Conservation (phyloP, 208 protist genomes). For the Balamuthia mandrillaris region DNA sequence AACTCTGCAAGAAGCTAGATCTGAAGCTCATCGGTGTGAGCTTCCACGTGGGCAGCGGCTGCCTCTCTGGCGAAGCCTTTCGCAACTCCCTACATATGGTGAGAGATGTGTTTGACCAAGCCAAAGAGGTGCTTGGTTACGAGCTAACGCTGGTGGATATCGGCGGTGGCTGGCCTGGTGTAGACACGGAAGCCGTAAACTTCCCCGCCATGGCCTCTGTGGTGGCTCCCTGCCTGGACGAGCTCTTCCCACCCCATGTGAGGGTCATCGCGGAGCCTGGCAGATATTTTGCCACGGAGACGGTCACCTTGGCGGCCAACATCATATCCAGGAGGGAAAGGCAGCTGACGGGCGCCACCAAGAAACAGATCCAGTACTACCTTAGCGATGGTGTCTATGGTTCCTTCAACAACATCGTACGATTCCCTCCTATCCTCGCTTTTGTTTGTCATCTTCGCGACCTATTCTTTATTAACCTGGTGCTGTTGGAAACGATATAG, state of each 20-base stretch:
- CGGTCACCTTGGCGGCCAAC: conserved; percentile 54
- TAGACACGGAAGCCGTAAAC: conserved; percentile 13
- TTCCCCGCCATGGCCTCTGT: conserved; percentile 66
- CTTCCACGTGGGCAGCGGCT: conserved; percentile 84
- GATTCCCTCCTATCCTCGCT: too few relatives aligned
- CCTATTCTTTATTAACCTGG: too few relatives aligned
- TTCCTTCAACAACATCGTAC: conserved; percentile 83
- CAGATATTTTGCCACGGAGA: conserved; percentile 68
- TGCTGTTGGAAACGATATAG: too few relatives aligned
- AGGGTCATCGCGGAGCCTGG: conserved; percentile 83
- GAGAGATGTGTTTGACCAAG: conserved; percentile 67
- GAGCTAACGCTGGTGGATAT: conserved; percentile 74
- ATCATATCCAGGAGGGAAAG: conserved; percentile 52
- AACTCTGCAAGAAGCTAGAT: conserved; percentile 27
- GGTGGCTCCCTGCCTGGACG: conserved; percentile 58
- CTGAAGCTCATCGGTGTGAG: conserved; percentile 73
- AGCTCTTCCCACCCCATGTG: conserved; percentile 65
- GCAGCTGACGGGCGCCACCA: too few relatives aligned
- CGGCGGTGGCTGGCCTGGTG: conserved; percentile 63
- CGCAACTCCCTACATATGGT: conserved; percentile 61
- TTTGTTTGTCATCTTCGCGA: too few relatives aligned
- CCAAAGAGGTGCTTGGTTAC: conserved; percentile 46
- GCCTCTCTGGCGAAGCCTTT: conserved; percentile 64
- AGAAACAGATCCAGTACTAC: conserved; percentile 77
- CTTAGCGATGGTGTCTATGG: conserved; percentile 82